Conservation (phyloP, 148 eudicot species). For the Camellia granthamiana region DNA sequence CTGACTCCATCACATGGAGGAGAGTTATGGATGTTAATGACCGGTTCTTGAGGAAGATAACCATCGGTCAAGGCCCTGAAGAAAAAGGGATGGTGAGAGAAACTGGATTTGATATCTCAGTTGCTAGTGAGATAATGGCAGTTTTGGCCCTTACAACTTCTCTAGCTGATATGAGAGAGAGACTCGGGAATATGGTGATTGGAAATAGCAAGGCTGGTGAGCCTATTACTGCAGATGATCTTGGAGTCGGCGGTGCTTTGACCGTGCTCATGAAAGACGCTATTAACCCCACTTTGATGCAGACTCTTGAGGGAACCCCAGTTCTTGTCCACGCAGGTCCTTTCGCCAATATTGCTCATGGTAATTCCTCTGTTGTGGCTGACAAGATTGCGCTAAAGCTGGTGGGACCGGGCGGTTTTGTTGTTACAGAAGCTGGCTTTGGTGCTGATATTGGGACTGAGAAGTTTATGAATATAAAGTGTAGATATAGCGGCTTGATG, state of each 20-base stretch:
- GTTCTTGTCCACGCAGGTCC: constrained; percentile 99
- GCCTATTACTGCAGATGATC: constrained; percentile 95
- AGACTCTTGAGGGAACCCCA: constrained; percentile 98
- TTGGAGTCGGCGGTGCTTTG: constrained; percentile 93
- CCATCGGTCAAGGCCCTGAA: constrained; percentile 93
- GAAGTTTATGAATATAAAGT: constrained; percentile 99
- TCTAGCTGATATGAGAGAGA: constrained; percentile 90
- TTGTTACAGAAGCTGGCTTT: constrained; percentile 96
- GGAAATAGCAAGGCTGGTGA: constrained; percentile 93
- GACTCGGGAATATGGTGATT: constrained; percentile 94
- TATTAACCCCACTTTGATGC: constrained; percentile 96
- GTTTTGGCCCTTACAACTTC: constrained; percentile 95
- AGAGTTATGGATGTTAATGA: constrained; percentile 99
- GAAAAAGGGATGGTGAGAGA: constrained; percentile 98
- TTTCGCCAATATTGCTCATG: constrained; percentile 98
- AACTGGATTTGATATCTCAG: constrained; percentile 95
- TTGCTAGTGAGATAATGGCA: constrained; percentile 99
- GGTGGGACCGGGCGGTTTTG: constrained; percentile 98
- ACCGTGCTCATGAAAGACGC: constrained; percentile 98
- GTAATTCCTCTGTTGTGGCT: constrained; percentile 93
- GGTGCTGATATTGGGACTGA: constrained; percentile 98
- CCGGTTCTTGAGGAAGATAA: constrained; percentile 87
- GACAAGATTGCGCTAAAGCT: constrained; percentile 92
- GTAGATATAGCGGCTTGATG: constrained; percentile 87
- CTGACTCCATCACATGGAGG: constrained; percentile 90